These are phyloP conservation scores for Solanum hybrid DNA, from an alignment of 305 asterid species.

Conservation along the genomic window DNA sequence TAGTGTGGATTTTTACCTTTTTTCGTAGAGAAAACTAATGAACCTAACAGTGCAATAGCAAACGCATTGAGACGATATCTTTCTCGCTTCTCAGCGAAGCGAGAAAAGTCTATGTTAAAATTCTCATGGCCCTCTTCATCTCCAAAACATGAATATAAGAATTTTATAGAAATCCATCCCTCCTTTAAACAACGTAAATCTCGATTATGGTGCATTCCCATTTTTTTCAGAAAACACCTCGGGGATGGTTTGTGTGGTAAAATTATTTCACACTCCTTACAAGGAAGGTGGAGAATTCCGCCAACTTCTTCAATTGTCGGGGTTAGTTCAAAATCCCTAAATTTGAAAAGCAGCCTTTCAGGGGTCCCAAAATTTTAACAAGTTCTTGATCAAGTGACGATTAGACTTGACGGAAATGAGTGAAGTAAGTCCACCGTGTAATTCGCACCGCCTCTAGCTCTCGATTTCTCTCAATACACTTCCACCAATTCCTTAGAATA, in stretches of 20 bases:
- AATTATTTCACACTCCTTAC: not conserved
- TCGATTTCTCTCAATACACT: not conserved
- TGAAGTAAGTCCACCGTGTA: not conserved
- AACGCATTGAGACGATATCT: not conserved
- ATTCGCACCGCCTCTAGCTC: not conserved
- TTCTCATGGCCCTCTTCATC: not conserved
- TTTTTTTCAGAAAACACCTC: not conserved
- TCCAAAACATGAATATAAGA: not conserved
- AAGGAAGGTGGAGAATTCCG: not conserved
- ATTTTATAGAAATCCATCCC: not conserved
- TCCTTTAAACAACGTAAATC: too few relatives aligned
- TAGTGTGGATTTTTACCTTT: not conserved
- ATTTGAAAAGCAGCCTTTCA: too few relatives aligned
- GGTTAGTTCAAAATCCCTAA: not conserved
- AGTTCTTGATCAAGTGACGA: not conserved
- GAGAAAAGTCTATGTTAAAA: too few relatives aligned
- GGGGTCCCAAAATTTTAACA: not conserved
- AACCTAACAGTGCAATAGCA: not conserved
- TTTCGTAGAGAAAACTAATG: not conserved
- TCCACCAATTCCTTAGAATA: not conserved
- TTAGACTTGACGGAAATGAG: not conserved
- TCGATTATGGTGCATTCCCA: not conserved
- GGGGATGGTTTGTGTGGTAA: not conserved
- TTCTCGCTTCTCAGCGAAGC: not conserved
- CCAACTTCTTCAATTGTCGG: not conserved